These are phyloP conservation scores for Botrytis tulipae DNA, from an alignment of 2,329 filamentous ascomycete species.

Conservation along the genomic window DNA sequence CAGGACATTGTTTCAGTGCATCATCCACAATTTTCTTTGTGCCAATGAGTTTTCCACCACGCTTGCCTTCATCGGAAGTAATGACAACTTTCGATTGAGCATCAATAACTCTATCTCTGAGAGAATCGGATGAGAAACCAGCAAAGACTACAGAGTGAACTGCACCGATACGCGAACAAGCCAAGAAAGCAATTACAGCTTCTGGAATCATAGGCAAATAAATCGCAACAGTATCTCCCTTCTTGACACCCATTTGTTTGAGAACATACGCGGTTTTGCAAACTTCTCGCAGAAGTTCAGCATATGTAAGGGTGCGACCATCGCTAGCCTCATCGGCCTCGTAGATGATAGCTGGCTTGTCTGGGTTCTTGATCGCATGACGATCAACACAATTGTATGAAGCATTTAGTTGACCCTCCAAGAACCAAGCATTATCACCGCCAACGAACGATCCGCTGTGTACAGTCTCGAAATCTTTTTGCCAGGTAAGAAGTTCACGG, in stretches of 20 bases:
- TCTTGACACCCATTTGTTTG: conserved; percentile 93
- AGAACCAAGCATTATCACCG: conserved; percentile 91
- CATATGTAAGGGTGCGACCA: conserved; percentile 87
- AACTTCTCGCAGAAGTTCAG: conserved; percentile 89
- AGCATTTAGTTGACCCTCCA: conserved; percentile 90
- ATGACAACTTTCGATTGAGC: conserved; percentile 91
- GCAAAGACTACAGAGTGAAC: conserved; percentile 98
- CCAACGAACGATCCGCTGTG: conserved; percentile 70
- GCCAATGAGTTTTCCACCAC: conserved; percentile 93
- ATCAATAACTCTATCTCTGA: conserved; percentile 91
- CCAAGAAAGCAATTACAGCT: conserved; percentile 85
- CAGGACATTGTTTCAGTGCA: conserved; percentile 91
- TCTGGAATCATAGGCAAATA: conserved; percentile 99
- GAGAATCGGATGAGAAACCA: conserved; percentile 93
- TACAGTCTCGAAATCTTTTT: conserved; percentile 88
- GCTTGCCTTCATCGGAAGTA: conserved; percentile 95
- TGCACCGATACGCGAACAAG: conserved; percentile 87
- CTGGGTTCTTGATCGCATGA: conserved; percentile 90
- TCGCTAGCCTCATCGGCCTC: conserved; percentile 89
- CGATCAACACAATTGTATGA: conserved; percentile 97
- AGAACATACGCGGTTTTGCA: conserved; percentile 83
- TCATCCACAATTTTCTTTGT: conserved; percentile 99
- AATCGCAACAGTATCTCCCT: conserved; percentile 94
- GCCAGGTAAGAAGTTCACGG: conserved; percentile 86
- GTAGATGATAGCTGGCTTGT: conserved; percentile 96